phyloP scores from a whole-genome alignment of 257 asterid genomes.

The Nicotiana obtusifolia region DNA sequence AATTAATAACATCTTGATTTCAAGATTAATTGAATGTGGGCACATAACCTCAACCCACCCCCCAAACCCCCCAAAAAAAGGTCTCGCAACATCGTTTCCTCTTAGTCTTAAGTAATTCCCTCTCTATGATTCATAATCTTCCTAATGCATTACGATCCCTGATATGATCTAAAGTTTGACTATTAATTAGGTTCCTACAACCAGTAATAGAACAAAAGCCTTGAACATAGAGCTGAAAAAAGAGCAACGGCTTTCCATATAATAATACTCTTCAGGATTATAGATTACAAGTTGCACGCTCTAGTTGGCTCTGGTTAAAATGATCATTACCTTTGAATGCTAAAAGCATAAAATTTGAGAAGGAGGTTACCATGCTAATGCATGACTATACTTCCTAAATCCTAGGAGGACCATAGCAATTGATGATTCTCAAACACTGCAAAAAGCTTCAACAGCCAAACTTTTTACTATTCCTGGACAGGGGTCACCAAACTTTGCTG shows the following conservation, averaged over 20 bases:
- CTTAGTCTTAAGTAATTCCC: too few relatives aligned
- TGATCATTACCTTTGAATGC: background rate
- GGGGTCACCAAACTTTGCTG: conserved; percentile 42
- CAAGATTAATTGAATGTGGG: too few relatives aligned
- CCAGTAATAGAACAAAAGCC: background rate
- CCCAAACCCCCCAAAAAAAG: too few relatives aligned
- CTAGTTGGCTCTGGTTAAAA: background rate
- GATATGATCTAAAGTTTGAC: too few relatives aligned
- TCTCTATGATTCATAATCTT: too few relatives aligned
- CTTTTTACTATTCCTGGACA: conserved; percentile 47
- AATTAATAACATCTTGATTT: too few relatives aligned
- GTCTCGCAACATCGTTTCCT: too few relatives aligned
- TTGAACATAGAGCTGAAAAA: background rate
- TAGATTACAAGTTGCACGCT: background rate
- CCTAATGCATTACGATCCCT: too few relatives aligned
- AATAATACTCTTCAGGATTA: too few relatives aligned
- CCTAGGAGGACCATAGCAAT: background rate
- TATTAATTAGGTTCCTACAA: too few relatives aligned
- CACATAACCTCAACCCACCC: too few relatives aligned
- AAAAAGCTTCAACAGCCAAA: conserved; percentile 61
- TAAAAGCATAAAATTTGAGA: background rate
- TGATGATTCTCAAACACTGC: conserved; percentile 29
- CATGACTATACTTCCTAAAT: background rate
- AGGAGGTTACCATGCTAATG: background rate
- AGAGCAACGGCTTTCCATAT: background rate